Evolutionary conservation across 768 basidiomycete genomes (phyloP).

Genomic region (Kwoniella newhampshirensis): DNA sequence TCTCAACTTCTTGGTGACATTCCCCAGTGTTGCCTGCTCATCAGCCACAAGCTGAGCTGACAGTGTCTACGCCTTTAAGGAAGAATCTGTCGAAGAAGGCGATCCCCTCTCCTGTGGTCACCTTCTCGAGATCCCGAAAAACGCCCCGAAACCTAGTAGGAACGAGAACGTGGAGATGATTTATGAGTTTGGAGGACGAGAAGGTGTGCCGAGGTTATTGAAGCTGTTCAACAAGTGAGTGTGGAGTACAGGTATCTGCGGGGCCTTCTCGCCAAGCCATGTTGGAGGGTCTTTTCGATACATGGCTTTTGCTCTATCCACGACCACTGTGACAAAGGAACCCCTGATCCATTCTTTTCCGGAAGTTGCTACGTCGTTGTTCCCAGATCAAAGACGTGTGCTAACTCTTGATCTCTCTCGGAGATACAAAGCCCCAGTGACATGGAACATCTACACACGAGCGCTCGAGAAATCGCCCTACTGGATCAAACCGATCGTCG

Average conservation of each 20-base stretch:
- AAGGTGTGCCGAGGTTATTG: conserved; percentile 27
- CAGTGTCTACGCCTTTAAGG: too few relatives aligned
- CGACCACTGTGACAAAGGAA: too few relatives aligned
- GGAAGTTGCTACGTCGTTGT: too few relatives aligned
- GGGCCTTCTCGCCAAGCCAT: too few relatives aligned
- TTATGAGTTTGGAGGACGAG: conserved; percentile 30
- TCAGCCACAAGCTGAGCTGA: too few relatives aligned
- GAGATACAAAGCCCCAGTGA: conserved; percentile 29
- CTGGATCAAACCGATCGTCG: conserved; percentile 33
- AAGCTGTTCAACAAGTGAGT: conserved; percentile 29
- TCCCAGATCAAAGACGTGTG: too few relatives aligned
- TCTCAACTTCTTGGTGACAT: too few relatives aligned
- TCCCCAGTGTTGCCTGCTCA: too few relatives aligned
- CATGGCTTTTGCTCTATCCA: too few relatives aligned
- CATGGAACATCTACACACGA: conserved; percentile 35
- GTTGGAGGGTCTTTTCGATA: too few relatives aligned
- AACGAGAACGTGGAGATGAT: conserved; percentile 27
- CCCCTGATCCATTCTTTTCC: too few relatives aligned
- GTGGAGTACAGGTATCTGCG: not conserved
- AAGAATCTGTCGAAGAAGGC: conserved; percentile 17
- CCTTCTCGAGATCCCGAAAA: conserved; percentile 28
- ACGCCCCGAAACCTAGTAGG: not conserved
- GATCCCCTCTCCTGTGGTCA: conserved; percentile 17
- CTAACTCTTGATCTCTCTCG: conserved; percentile 1
- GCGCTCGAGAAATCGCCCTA: conserved; percentile 34